Conservation (phyloP, 768 basidiomycete genomes). For the Calocera viscosa region DNA sequence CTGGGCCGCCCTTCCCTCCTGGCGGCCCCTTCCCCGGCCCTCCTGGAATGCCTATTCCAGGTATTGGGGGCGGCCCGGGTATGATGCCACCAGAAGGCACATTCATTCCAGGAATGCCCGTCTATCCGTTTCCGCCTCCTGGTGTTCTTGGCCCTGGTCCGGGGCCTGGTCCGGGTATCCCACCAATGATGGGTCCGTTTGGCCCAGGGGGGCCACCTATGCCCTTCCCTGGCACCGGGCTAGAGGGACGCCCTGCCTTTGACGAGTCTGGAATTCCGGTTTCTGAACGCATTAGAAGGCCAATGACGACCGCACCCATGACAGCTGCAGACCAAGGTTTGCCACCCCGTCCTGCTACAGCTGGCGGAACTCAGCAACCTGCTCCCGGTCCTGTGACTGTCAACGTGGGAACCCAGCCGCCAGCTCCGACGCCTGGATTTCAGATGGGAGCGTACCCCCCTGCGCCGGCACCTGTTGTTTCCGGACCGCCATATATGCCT, state of each 20-base stretch:
- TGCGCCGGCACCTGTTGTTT: neutral
- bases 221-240: neutral
- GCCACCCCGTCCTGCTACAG: neutral
- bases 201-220: neutral
- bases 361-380: neutral
- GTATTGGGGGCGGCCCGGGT: neutral
- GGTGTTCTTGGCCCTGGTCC: neutral
- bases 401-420: slow-evolving; percentile 1
- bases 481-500: neutral
- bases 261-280: neutral
- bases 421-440: neutral
- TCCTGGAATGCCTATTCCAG: neutral
- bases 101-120: neutral
- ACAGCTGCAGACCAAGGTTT: neutral
- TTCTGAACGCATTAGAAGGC: neutral
- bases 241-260: neutral
- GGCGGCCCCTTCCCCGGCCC: neutral
- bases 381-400: neutral
- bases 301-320: neutral
- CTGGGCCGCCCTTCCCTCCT: neutral
- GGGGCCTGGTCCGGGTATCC: neutral
- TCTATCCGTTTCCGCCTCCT: neutral
- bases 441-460: neutral
- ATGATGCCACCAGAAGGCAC: neutral
- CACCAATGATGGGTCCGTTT: neutral